Conservation (phyloP, 2,329 filamentous ascomycete species). For the Nemania sp. region DNA sequence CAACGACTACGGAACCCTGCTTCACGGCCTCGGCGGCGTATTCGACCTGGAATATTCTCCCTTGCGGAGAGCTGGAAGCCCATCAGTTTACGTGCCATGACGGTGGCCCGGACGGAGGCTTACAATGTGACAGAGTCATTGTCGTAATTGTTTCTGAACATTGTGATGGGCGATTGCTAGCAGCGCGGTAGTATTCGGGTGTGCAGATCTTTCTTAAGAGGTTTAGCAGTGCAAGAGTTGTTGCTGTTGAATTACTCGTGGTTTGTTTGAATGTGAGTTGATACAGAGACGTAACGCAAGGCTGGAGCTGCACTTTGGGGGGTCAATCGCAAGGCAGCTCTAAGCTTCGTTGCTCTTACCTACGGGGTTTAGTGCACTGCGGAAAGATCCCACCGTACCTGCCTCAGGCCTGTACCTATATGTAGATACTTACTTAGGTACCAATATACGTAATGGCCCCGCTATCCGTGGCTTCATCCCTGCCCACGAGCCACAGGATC, state of each 20-base stretch:
- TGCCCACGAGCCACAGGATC: constrained; percentile 9
- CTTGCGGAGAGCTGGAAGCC: constrained; percentile 83
- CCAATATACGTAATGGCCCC: neutral
- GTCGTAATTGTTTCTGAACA: constrained; percentile 99
- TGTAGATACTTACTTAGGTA: too few species aligned
- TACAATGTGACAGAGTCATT: constrained; percentile 99
- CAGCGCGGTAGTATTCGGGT: neutral
- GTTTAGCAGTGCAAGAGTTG: constrained; percentile 11
- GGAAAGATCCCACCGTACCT: constrained; percentile 5
- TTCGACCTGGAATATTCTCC: constrained; percentile 99
- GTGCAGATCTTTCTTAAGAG: neutral
- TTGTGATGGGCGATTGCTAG: constrained; percentile 52
- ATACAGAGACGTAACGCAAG: constrained; percentile 36
- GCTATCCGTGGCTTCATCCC: neutral
- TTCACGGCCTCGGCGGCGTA: constrained; percentile 99
- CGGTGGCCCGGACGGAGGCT: constrained; percentile 44
- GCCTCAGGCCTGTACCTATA: too few species aligned
- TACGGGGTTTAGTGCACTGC: constrained; percentile 34
- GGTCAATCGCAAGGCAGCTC: constrained; percentile 39
- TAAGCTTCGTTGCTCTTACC: constrained; percentile 40
- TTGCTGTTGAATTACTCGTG: constrained; percentile 23
- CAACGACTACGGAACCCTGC: constrained; percentile 97
- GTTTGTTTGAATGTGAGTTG: constrained; percentile 24
- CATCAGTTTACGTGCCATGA: constrained; percentile 31
- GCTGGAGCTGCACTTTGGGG: constrained; percentile 29